phyloP scores from a whole-genome alignment of 2,329 filamentous ascomycete genomes.

The Myriosclerotinia curreyana region DNA sequence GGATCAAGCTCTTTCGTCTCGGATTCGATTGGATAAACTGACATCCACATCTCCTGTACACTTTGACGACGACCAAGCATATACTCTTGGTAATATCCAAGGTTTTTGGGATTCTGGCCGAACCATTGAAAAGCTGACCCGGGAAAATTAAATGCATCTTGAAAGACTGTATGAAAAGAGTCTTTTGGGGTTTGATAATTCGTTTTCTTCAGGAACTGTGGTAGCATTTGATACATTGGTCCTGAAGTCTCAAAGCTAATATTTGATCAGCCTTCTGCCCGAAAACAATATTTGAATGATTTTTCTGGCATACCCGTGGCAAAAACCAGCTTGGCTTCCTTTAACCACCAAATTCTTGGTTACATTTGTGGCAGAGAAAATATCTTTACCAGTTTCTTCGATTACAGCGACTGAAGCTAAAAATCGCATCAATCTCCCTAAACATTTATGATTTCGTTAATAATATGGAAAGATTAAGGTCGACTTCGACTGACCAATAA shows the following conservation, averaged over 20 bases:
- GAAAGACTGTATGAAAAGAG: background rate
- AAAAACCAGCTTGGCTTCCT: background rate
- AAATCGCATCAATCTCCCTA: background rate
- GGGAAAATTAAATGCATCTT: background rate
- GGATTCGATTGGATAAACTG: conserved; percentile 1
- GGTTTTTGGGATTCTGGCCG: background rate
- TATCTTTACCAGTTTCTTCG: background rate
- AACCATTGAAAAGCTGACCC: background rate
- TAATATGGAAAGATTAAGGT: background rate
- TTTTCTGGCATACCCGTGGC: background rate
- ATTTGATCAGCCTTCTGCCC: background rate
- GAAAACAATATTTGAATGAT: too few relatives aligned
- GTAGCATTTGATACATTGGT: background rate
- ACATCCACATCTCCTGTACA: background rate
- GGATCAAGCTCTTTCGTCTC: conserved; percentile 2
- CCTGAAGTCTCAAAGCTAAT: background rate
- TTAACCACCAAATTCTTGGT: background rate
- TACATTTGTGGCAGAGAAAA: background rate
- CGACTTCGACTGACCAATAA: background rate
- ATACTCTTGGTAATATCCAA: background rate
- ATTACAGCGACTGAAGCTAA: background rate
- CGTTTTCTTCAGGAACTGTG: background rate
- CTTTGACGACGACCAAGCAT: conserved; percentile 4
- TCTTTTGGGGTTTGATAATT: background rate
- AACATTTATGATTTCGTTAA: background rate